Base-by-base conservation (phyloP, 441 rosid genomes). In the Hura crepitans region DNA sequence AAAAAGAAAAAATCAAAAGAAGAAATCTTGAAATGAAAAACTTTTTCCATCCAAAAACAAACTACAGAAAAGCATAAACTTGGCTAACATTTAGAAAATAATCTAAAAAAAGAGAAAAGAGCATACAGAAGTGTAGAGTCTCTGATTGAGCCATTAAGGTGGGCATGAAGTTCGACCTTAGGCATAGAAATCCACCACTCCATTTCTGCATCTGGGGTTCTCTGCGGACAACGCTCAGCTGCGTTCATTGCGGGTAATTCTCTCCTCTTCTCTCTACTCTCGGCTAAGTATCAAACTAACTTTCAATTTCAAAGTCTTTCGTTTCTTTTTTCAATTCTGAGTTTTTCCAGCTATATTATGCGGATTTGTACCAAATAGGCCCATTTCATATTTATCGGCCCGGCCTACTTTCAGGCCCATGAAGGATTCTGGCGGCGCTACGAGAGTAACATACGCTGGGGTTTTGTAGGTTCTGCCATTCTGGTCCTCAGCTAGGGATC, bases 61-160 rank as follows among this genome's bases (percentile, higher is more conserved):
- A 27, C 9, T 20, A 37, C 55, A 59, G 1, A 60, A 33, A 8
- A 43, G 31, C 0, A 43, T 14, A 45, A 0, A 6, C 18, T 58
- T 17, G 9, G 33, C 27, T 11, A 31, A 58, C 50, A 47, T 57
- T 47, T 20, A 31, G 1, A 45, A 56, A 22, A 4, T 22, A 65
- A 56, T 35, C 58, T 9, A 18, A 15, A 5, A 27, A 33, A 28
- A 37, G 0, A 28, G 30, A 11, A 51, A 27, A 56, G 39, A 70
- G 46, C 69, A 81, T 81, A 95, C 97, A 92, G 79, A 69, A 95
- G 87, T 6, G 99, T 95, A 25, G 97, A 84, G 83, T 89, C 83
- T 73, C 99, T 84, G 73, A 95, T 82, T 73, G 94, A 95, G 72
- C 97, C 99, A 69, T 92, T 92, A 81, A 94, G 99, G 81, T 94